A percentile compares a stretch with the other conserved stretches of the same genome.
Conservation (phyloP, 2,329 filamentous ascomycete species). For the Stagonosporopsis cucurbitacearum region DNA sequence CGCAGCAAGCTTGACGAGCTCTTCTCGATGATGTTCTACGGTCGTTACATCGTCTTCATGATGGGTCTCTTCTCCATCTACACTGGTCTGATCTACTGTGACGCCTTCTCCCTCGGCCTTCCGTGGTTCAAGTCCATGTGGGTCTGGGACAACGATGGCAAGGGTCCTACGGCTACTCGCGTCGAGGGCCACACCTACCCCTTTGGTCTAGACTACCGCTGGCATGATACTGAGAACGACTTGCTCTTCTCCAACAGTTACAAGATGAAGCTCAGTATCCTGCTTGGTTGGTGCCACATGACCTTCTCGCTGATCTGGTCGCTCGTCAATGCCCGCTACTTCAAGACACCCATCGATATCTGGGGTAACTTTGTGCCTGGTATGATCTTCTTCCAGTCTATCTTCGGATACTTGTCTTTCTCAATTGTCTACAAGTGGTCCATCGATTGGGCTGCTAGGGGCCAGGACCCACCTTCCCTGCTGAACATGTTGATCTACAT, state of each 20-base stretch:
- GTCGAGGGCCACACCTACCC: conserved; percentile 85
- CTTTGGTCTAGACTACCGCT: conserved; percentile 93
- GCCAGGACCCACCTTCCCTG: conserved; percentile 77
- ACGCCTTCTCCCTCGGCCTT: conserved; percentile 92
- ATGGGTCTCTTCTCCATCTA: conserved; percentile 98
- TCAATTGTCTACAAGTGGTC: conserved; percentile 98
- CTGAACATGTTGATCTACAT: conserved; percentile 99
- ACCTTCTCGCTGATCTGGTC: conserved; percentile 95
- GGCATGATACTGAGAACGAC: conserved; percentile 95
- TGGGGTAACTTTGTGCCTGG: conserved; percentile 97
- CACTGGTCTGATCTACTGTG: conserved; percentile 97
- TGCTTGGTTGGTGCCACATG: conserved; percentile 98
- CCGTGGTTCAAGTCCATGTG: conserved; percentile 89
- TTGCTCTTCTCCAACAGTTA: conserved; percentile 96
- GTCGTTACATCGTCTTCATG: conserved; percentile 96
- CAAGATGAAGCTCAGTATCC: conserved; percentile 99
- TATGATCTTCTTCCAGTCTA: conserved; percentile 99
- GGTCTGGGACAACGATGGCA: conserved; percentile 77
- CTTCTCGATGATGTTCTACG: conserved; percentile 98
- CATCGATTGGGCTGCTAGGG: conserved; percentile 78
- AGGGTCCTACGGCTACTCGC: conserved; percentile 68
- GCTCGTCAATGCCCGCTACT: conserved; percentile 91
- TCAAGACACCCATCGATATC: conserved; percentile 93
- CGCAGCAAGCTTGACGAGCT: conserved; percentile 94
- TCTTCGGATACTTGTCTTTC: conserved; percentile 94